A percentile compares a stretch with the other conserved stretches of the same genome.
Evolutionary conservation across 176 grass and related monocot species (phyloP).

Genomic region (Avena eriantha): DNA sequence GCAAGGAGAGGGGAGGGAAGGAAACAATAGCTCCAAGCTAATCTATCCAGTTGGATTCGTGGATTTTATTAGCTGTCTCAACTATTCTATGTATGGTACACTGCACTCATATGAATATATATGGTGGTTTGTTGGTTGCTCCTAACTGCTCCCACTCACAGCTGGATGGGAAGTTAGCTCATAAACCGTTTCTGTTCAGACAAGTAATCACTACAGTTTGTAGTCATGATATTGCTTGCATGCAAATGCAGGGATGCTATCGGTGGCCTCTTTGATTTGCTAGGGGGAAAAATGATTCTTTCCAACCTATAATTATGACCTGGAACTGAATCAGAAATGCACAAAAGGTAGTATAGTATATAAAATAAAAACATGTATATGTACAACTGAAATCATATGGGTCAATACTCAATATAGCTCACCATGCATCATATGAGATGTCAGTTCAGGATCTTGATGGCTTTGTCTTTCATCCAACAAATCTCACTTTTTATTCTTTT

Average conservation of each 20-base stretch:
- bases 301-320: neutral
- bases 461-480: conserved; percentile 26
- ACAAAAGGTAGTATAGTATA: too few relatives aligned
- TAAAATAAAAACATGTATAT: neutral
- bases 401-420: neutral
- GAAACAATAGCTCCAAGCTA: conserved; percentile 47
- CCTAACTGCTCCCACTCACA: conserved; percentile 53
- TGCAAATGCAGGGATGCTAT: neutral
- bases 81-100: conserved; percentile 50
- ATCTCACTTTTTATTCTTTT: conserved; percentile 35
- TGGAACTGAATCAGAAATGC: neutral
- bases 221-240: conserved; percentile 13
- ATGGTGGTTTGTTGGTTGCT: conserved; percentile 42
- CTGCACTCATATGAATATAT: conserved; percentile 33
- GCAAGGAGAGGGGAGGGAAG: conserved; percentile 31
- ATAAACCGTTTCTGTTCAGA: conserved; percentile 36
- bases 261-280: neutral
- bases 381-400: neutral
- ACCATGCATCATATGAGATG: conserved; percentile 20
- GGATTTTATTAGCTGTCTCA: conserved; percentile 53
- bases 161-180: conserved; percentile 45
- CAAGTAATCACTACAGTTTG: conserved; percentile 23
- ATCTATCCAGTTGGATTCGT: conserved; percentile 53
- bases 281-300: neutral
- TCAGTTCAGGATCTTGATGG: conserved; percentile 30